These are phyloP conservation scores for Diaporthe australafricana DNA, from an alignment of 2,329 filamentous ascomycete species.

Conservation along the genomic window DNA sequence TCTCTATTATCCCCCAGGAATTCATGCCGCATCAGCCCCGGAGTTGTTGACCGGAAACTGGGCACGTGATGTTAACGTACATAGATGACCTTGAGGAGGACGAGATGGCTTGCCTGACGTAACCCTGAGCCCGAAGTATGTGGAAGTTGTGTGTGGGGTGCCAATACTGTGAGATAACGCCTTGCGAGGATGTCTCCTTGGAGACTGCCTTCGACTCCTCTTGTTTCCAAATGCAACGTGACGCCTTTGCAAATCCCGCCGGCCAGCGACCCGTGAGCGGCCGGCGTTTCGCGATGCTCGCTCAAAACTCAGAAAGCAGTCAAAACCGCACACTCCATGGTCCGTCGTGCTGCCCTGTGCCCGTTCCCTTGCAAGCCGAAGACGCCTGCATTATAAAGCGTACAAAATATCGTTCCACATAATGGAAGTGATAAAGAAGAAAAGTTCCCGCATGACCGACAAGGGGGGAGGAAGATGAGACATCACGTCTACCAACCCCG, in stretches of 20 bases:
- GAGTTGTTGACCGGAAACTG: conserved; percentile 54
- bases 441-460: neutral
- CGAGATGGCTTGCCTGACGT: conserved; percentile 76
- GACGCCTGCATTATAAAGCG: conserved; percentile 37
- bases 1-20: conserved; percentile 40
- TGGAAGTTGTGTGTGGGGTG: conserved; percentile 40
- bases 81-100: conserved; percentile 71
- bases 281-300: conserved; percentile 41
- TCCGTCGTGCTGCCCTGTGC: conserved; percentile 38
- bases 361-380: conserved; percentile 36
- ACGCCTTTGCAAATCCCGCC: conserved; percentile 39
- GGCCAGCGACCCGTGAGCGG: conserved; percentile 35
- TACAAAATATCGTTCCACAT: conserved; percentile 33
- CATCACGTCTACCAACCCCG: conserved; percentile 68
- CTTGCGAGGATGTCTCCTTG: conserved; percentile 35
- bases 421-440: conserved; percentile 28
- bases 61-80: conserved; percentile 70
- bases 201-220: conserved; percentile 39
- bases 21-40: conserved; percentile 63
- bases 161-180: conserved; percentile 37
- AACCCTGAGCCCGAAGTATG: conserved; percentile 53
- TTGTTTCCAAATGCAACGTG: conserved; percentile 44
- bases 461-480: neutral
- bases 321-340: conserved; percentile 33
- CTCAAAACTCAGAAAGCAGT: conserved; percentile 38